Base-by-base conservation (phyloP, 148 eudicot genomes). In the Rhododendron mucronatum region DNA sequence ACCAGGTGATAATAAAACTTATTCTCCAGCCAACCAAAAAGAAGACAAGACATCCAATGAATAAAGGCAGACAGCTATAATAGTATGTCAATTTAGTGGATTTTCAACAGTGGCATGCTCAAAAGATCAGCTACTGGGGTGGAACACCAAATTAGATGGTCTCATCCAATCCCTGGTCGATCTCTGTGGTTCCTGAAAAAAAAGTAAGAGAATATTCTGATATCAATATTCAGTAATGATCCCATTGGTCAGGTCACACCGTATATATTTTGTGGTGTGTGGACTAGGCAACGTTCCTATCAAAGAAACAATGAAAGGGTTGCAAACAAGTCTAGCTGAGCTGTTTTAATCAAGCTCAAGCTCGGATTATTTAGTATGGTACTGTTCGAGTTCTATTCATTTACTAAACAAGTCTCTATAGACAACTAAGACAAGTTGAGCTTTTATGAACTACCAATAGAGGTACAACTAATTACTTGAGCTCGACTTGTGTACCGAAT, bases 1-100 rank as follows among this genome's bases (percentile, higher is more conserved):
- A 9, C 0, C 50, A 82, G 28, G 57, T 4, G 55, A 77, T 23
- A 20, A 45, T 26, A 23, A 9, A 71, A 35, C 55, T 30, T 30
- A 33, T 30, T 23, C 48, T 23, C 74, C 67, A 74, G 77, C 74
- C 21, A 61, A 80, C 80, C 23, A 75, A 83, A 83, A 90, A 88
- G 86, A 37, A 84, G 63, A 84, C 76, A 86, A 84, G 61, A 41
- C 77, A 81, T 6, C 85, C 26, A 78, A 67, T 21, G 21, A 21
- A 59, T 50, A 83, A 83, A 81, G 78, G 86, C 82, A 73, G 91
- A 88, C 91, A 90, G 81, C 78, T 59, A 90, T 90, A 35, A 88
- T 90, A 82, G 87, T 13, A 61, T 69, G n/a, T 13, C 81, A 21
- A 75, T 16, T 74, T 23, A 55, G 81, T 76, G 80, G 78, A 21